Conservation (phyloP, 192 early-diverging fungal genomes). For the Linnemannia elongata region DNA sequence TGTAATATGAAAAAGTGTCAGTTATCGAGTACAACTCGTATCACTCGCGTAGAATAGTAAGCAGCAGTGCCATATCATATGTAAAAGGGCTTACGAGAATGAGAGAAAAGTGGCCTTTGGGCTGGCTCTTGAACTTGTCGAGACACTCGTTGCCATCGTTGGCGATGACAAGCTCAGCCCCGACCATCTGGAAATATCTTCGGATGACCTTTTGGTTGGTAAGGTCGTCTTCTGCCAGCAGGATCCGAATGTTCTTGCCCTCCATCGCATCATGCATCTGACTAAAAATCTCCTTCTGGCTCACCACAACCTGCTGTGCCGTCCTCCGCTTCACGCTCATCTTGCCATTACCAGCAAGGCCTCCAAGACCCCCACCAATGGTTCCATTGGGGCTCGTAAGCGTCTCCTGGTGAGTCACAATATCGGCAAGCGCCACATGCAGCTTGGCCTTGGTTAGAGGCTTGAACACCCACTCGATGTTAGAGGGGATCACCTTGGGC, state of each 20-base stretch:
- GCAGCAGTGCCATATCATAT: neutral
- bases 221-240: slow-evolving; percentile 70
- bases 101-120: slow-evolving; percentile 61
- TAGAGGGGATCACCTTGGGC: slow-evolving; percentile 46
- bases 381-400: neutral
- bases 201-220: slow-evolving; percentile 71
- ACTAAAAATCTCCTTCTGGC: slow-evolving; percentile 66
- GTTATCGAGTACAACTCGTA: neutral
- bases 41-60: too few species aligned
- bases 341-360: slow-evolving; percentile 19
- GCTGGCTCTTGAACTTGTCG: slow-evolving; percentile 58
- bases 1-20: neutral
- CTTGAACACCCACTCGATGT: slow-evolving; percentile 69
- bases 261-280: slow-evolving; percentile 66
- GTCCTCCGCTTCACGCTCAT: slow-evolving; percentile 49
- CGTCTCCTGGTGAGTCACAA: slow-evolving; percentile 30
- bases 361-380: neutral
- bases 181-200: slow-evolving; percentile 62
- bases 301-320: slow-evolving; percentile 60
- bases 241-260: slow-evolving; percentile 60
- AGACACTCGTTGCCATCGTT: slow-evolving; percentile 64
- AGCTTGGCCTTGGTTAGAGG: slow-evolving; percentile 67
- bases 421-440: slow-evolving; percentile 59
- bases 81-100: slow-evolving; percentile 56
- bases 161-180: slow-evolving; percentile 61